Base-by-base conservation (phyloP, 495 filamentous ascomycete genomes). In the Trichoderma virens region DNA sequence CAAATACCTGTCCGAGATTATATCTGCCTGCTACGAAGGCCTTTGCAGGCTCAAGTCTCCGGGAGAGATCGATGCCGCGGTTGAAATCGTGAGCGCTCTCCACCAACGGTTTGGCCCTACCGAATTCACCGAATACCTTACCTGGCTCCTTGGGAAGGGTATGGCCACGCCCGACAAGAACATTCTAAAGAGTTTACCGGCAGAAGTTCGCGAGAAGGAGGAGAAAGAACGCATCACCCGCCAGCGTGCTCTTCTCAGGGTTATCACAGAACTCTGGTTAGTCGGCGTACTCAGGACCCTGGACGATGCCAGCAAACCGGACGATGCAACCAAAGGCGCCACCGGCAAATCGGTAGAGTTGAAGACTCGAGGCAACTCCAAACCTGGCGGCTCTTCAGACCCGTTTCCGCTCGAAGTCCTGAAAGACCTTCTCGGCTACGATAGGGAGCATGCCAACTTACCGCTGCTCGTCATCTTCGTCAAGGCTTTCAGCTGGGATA, bases 1-100 rank as follows among this genome's bases (percentile, higher is more conserved):
- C 80, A 97, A 96, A 71, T 99, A 99, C 70, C 86, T 99, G 4
- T 96, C 94, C 45, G 94, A 99, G 77, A 92, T 98, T 65, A 93
- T 97, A 69, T 94, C 93, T n/a, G 94, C 94, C 51, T 96, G 92
- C 79, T 96, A 94, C 65, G 94, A 99, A 75, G 94, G 94, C 28
- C 81, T 99, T 1, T 93, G 88, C 78, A 94, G 87, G 72, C 84
- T 97, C 62, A 98, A 97, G 74, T 88, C 88, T 0, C 87, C 91
- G 20, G 89, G 88, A 1, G 94, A 99, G 69, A 91, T 97, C 67
- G 88, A 92, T 45, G 89, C 93, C 28, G 92, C 91, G 14, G 89
- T 97, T 4, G 94, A 98, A 72, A 88, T 98, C 63, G 86, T 94
- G 67, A 93, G 92, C 75, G 92, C 94, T 11, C 81, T 99, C 64